Percentiles rank a stretch among this genome's conserved stretches.
These are phyloP conservation scores for Pisolithus microcarpus DNA, from an alignment of 768 basidiomycete genomes.

Conservation along the genomic window DNA sequence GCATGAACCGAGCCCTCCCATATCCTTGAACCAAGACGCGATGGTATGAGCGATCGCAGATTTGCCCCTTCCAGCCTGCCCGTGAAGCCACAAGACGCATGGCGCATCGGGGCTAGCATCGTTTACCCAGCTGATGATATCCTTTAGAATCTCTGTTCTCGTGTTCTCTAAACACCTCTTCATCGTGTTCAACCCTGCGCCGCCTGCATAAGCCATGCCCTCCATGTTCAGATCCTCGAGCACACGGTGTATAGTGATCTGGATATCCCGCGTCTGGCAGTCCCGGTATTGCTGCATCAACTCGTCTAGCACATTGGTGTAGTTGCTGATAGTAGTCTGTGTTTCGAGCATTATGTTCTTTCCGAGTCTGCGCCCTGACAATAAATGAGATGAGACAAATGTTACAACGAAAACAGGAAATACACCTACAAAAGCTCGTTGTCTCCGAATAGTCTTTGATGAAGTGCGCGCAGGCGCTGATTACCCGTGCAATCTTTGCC, in stretches of 20 bases:
- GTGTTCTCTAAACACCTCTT: neutral
- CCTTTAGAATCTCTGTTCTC: neutral
- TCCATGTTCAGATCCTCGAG: neutral
- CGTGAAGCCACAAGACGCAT: neutral
- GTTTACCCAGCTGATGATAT: neutral
- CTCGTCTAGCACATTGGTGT: neutral
- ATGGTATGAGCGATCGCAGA: slow-evolving; percentile 3
- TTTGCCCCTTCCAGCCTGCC: neutral
- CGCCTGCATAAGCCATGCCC: neutral
- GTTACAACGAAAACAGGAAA: neutral
- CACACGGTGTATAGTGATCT: neutral
- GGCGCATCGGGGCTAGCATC: neutral
- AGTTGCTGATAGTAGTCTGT: neutral
- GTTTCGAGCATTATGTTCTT: neutral
- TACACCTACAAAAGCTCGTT: neutral
- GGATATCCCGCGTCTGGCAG: neutral
- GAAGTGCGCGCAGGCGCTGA: neutral
- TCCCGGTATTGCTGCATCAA: neutral
- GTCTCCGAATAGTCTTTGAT: neutral
- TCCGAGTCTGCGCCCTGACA: neutral
- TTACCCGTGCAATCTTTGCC: neutral
- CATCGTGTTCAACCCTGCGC: neutral
- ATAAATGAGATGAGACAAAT: neutral
- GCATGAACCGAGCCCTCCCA: neutral
- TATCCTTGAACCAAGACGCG: neutral